A percentile compares a stretch with the other conserved stretches of the same genome.
Conservation (phyloP, 2,329 filamentous ascomycete genomes). For the Arthrobotrys megalospora region DNA sequence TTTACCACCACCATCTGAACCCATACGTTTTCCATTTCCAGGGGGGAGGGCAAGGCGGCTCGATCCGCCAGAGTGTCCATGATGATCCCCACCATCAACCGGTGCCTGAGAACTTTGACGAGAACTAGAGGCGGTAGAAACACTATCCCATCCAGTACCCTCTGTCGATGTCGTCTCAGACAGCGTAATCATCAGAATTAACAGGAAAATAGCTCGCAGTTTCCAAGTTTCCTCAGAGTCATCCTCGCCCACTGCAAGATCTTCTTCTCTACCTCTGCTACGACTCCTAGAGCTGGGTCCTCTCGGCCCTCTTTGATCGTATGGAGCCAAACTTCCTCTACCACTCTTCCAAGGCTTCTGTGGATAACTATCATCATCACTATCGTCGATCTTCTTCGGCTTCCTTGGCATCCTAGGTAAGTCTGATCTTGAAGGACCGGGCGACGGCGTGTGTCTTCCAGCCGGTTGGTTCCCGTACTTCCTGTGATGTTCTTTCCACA, state of each 20-base stretch:
- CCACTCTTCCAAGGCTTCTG: neutral
- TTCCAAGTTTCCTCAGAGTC: slow-evolving; percentile 52
- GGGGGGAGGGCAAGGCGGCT: slow-evolving; percentile 24
- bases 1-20: slow-evolving; percentile 11
- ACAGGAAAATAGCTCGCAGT: slow-evolving; percentile 52
- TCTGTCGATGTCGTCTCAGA: slow-evolving; percentile 47
- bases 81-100: slow-evolving; percentile 27
- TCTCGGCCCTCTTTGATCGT: neutral
- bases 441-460: neutral
- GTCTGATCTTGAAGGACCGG: slow-evolving; percentile 21
- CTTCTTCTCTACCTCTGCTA: neutral
- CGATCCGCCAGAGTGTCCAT: slow-evolving; percentile 9
- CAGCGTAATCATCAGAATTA: slow-evolving; percentile 51
- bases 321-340: slow-evolving; percentile 1
- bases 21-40: slow-evolving; percentile 26
- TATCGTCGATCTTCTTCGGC: slow-evolving; percentile 2
- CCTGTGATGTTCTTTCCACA: slow-evolving; percentile 48
- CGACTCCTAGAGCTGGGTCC: slow-evolving; percentile 3
- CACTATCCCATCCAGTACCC: slow-evolving; percentile 42
- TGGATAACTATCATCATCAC: slow-evolving; percentile 1
- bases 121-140: slow-evolving; percentile 49
- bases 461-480: slow-evolving; percentile 1
- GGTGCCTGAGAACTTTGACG: slow-evolving; percentile 55
- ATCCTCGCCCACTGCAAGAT: slow-evolving; percentile 24
- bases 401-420: slow-evolving; percentile 12